Conservation (phyloP, 2,329 filamentous ascomycete genomes). For the Hirsutella minnesotensis region DNA sequence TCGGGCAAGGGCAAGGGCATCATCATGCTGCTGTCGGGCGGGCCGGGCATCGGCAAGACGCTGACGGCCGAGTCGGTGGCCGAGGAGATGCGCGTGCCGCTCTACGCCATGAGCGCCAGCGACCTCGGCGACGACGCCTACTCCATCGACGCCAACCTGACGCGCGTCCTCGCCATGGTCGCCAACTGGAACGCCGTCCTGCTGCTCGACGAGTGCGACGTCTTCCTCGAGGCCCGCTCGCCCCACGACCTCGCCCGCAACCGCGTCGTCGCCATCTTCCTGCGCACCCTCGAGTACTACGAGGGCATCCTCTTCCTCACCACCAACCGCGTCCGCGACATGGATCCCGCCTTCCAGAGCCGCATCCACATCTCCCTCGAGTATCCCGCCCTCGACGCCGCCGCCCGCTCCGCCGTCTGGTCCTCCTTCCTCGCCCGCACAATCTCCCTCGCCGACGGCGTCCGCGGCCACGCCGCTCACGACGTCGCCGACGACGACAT, state of each 20-base stretch:
- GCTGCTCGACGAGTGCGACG: slow-evolving; percentile 23
- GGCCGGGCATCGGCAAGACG: slow-evolving; percentile 38
- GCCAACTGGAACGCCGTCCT: slow-evolving; percentile 35
- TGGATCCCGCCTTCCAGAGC: slow-evolving; percentile 34
- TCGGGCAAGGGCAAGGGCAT: slow-evolving; percentile 38
- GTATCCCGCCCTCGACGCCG: slow-evolving; percentile 28
- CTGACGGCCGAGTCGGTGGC: slow-evolving; percentile 37
- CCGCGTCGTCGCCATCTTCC: slow-evolving; percentile 24
- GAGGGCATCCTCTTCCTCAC: slow-evolving; percentile 37
- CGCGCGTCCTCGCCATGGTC: slow-evolving; percentile 48
- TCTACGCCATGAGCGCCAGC: slow-evolving; percentile 46
- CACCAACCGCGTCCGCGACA: slow-evolving; percentile 31
- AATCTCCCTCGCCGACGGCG: slow-evolving; percentile 7
- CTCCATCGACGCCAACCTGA: slow-evolving; percentile 51
- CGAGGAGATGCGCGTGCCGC: slow-evolving; percentile 34
- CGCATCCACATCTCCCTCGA: slow-evolving; percentile 36
- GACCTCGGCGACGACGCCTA: slow-evolving; percentile 58
- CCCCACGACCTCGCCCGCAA: slow-evolving; percentile 21
- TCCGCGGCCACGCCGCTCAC: slow-evolving; percentile 16
- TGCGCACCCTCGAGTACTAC: slow-evolving; percentile 35
- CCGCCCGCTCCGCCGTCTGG: slow-evolving; percentile 26
- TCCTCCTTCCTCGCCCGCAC: slow-evolving; percentile 24
- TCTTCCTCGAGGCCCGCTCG: slow-evolving; percentile 28
- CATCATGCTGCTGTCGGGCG: slow-evolving; percentile 36
- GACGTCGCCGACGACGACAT: slow-evolving; percentile 17